These are phyloP conservation scores for Priceomyces melissophilus DNA, from an alignment of 805 yeast species.

Conservation along the genomic window DNA sequence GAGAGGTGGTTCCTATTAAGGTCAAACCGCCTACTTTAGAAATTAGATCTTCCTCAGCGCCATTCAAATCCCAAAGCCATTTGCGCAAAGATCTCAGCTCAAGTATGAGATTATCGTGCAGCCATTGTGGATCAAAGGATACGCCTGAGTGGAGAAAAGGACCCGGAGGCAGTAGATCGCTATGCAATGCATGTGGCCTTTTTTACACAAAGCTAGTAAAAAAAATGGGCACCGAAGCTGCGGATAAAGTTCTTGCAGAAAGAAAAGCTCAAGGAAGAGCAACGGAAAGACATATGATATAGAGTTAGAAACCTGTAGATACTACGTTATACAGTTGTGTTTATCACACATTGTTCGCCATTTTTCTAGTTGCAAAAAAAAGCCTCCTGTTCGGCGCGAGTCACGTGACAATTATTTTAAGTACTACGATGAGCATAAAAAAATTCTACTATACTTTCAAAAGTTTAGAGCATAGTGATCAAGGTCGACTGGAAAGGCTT, in stretches of 20 bases:
- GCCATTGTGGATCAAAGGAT: constrained; percentile 67
- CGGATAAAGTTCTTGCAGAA: constrained; percentile 31
- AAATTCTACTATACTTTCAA: too few relatives aligned
- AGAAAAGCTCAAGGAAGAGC: constrained; percentile 16
- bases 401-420: too few relatives aligned
- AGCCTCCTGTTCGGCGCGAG: too few relatives aligned
- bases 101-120: constrained; percentile 13
- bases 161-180: constrained; percentile 74
- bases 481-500: neutral
- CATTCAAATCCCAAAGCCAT: constrained; percentile 9
- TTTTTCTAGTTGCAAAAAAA: too few relatives aligned
- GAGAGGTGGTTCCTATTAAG: constrained; percentile 8
- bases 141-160: constrained; percentile 96
- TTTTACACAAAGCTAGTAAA: constrained; percentile 61
- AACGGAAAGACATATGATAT: constrained; percentile 16
- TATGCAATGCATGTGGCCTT: constrained; percentile 92
- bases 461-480: too few relatives aligned
- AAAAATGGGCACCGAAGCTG: constrained; percentile 41
- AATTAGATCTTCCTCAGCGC: neutral
- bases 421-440: too few relatives aligned
- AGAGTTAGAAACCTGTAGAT: neutral
- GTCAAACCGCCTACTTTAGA: constrained; percentile 4
- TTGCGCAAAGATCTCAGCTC: constrained; percentile 16
- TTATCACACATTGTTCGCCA: too few relatives aligned
- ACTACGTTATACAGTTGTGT: too few relatives aligned